Percentiles rank a stretch among this genome's conserved stretches.
These are phyloP conservation scores for Aspergillus cristatus DNA, from an alignment of 495 filamentous ascomycete genomes.

Conservation along the genomic window DNA sequence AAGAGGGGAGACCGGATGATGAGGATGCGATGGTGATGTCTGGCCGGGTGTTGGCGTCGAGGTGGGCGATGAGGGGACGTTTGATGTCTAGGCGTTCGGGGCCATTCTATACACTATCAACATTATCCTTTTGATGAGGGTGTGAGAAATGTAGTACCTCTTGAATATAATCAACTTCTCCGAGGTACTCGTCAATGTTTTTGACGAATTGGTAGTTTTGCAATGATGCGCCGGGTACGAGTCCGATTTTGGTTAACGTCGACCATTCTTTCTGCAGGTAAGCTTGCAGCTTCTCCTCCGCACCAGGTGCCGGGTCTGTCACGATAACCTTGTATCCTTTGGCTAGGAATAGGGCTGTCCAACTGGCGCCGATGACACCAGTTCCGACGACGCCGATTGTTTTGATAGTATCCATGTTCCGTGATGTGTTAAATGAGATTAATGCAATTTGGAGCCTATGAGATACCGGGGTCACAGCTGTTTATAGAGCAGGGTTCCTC, in stretches of 20 bases:
- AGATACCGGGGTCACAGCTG: too few species aligned
- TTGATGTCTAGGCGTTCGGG: conserved; percentile 14
- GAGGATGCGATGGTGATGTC: conserved; percentile 13
- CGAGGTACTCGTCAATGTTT: conserved; percentile 7
- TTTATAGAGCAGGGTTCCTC: too few species aligned
- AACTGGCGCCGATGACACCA: conserved; percentile 15
- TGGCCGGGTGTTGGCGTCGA: conserved; percentile 10
- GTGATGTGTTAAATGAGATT: too few species aligned
- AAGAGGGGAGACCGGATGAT: conserved; percentile 16
- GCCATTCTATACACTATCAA: conserved; percentile 5
- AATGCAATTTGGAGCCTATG: too few species aligned
- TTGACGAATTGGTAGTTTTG: conserved; percentile 9
- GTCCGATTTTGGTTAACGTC: neutral
- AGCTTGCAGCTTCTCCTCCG: conserved; percentile 6
- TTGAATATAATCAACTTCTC: conserved; percentile 8
- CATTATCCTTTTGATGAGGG: neutral
- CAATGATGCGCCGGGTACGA: conserved; percentile 2
- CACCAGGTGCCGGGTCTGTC: conserved; percentile 13
- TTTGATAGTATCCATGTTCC: conserved; percentile 1
- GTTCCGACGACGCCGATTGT: conserved; percentile 14
- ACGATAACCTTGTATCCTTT: conserved; percentile 12
- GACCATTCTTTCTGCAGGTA: conserved; percentile 7
- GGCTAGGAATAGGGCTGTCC: conserved; percentile 14
- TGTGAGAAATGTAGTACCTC: conserved; percentile 5
- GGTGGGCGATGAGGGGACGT: conserved; percentile 10